Percentiles rank a stretch among this genome's conserved stretches.
These are phyloP conservation scores for Dentipellis fragilis DNA, from an alignment of 768 basidiomycete genomes.

Conservation along the genomic window DNA sequence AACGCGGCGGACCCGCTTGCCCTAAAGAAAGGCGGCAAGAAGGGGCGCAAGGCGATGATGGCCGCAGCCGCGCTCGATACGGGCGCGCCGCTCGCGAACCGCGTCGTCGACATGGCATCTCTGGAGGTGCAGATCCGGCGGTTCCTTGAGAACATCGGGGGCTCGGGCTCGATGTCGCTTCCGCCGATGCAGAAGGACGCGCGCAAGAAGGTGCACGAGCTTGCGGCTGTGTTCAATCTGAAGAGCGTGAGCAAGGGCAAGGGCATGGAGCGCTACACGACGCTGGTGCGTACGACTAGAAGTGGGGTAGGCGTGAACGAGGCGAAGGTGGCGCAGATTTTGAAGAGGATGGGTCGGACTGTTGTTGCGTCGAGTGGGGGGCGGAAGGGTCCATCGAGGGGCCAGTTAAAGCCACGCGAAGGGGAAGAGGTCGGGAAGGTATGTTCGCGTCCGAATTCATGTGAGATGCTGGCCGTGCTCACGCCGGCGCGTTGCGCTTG, in stretches of 20 bases:
- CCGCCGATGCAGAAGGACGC: slow-evolving; percentile 72
- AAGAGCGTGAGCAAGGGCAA: slow-evolving; percentile 70
- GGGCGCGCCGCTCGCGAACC: slow-evolving; percentile 31
- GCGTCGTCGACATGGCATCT: slow-evolving; percentile 54
- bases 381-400: slow-evolving; percentile 23
- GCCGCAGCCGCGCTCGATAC: slow-evolving; percentile 43
- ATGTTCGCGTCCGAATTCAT: slow-evolving; percentile 8
- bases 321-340: slow-evolving; percentile 40
- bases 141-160: slow-evolving; percentile 53
- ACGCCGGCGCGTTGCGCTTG: neutral
- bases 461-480: neutral
- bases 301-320: slow-evolving; percentile 52
- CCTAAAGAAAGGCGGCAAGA: slow-evolving; percentile 55
- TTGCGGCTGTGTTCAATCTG: slow-evolving; percentile 71
- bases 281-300: slow-evolving; percentile 56
- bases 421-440: slow-evolving; percentile 86
- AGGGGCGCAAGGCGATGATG: slow-evolving; percentile 58
- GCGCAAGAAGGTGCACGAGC: slow-evolving; percentile 66
- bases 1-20: slow-evolving; percentile 54
- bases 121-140: slow-evolving; percentile 60
- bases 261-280: slow-evolving; percentile 65
- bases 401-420: slow-evolving; percentile 46
- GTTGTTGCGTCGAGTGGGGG: slow-evolving; percentile 16
- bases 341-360: slow-evolving; percentile 17
- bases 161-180: slow-evolving; percentile 45